These are phyloP conservation scores for Dipteronia dyeriana DNA, from an alignment of 345 rosid species.

Conservation along the genomic window DNA sequence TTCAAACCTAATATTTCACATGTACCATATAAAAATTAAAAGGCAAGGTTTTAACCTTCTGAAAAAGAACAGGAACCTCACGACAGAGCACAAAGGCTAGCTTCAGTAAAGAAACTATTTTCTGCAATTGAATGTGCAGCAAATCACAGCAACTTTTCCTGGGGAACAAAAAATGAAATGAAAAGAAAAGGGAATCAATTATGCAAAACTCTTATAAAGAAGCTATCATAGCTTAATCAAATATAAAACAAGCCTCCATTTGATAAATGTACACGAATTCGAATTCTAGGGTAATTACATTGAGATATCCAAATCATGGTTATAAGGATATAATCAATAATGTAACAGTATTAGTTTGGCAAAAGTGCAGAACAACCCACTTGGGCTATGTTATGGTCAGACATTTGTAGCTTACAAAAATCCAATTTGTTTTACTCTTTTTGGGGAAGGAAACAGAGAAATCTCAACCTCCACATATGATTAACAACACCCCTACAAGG, in stretches of 20 bases:
- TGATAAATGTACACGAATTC: not conserved
- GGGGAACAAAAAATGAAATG: conserved; percentile 32
- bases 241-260: conserved; percentile 17
- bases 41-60: conserved; percentile 55
- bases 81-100: conserved; percentile 78
- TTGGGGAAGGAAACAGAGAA: too few relatives aligned
- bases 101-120: conserved; percentile 64
- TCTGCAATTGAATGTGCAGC: conserved; percentile 46
- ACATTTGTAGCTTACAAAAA: not conserved
- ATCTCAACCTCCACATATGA: too few relatives aligned
- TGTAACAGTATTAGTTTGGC: not conserved
- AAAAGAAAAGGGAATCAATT: conserved; percentile 4
- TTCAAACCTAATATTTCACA: too few relatives aligned
- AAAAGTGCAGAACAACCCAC: not conserved
- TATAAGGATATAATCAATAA: not conserved
- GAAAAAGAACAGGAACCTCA: conserved; percentile 72
- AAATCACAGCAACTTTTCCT: conserved; percentile 71
- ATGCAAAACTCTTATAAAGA: conserved; percentile 9
- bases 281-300: not conserved
- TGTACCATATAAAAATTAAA: not conserved
- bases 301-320: not conserved
- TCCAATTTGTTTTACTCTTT: too few relatives aligned
- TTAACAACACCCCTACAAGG: not conserved
- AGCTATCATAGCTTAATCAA: not conserved
- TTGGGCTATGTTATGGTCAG: not conserved